Evolutionary conservation across 2,329 filamentous ascomycete genomes (phyloP).

Genomic region (Neobulgaria alba): DNA sequence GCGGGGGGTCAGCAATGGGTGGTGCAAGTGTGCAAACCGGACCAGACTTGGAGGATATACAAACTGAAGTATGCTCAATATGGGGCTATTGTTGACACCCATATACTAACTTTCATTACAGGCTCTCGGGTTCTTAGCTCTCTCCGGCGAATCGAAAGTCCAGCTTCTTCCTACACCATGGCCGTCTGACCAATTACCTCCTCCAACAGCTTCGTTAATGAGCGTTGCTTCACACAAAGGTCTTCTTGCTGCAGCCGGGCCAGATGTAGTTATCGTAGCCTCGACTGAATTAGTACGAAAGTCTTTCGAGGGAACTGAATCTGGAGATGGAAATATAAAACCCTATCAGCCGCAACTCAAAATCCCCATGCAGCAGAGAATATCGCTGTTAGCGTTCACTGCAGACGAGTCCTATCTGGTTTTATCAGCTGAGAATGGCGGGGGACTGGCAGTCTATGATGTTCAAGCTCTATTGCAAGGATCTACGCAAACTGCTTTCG

Average conservation of each 20-base stretch:
- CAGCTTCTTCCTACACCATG: conserved; percentile 70
- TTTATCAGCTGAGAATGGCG: conserved; percentile 70
- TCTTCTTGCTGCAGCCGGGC: conserved; percentile 79
- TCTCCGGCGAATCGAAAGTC: conserved; percentile 75
- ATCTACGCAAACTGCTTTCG: conserved; percentile 59
- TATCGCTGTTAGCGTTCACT: conserved; percentile 86
- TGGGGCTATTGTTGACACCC: not conserved
- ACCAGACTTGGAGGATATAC: conserved; percentile 65
- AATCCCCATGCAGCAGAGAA: conserved; percentile 62
- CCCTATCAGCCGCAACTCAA: conserved; percentile 65
- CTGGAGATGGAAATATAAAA: conserved; percentile 56
- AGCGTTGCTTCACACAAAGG: conserved; percentile 73
- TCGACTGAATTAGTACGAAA: conserved; percentile 71
- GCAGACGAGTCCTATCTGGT: conserved; percentile 81
- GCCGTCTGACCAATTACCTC: conserved; percentile 55
- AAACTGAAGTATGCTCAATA: conserved; percentile 60
- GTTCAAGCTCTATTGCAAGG: conserved; percentile 59
- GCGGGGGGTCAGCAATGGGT: not conserved
- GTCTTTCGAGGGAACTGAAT: conserved; percentile 55
- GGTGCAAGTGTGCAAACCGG: conserved; percentile 39
- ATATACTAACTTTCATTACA: conserved; percentile 22
- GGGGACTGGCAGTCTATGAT: conserved; percentile 77
- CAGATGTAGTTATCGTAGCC: conserved; percentile 67
- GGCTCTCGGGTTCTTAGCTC: conserved; percentile 72
- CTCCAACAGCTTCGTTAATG: conserved; percentile 72